phyloP scores from a whole-genome alignment of 768 basidiomycete species.

The Pilatotrama ljubarskyi region DNA sequence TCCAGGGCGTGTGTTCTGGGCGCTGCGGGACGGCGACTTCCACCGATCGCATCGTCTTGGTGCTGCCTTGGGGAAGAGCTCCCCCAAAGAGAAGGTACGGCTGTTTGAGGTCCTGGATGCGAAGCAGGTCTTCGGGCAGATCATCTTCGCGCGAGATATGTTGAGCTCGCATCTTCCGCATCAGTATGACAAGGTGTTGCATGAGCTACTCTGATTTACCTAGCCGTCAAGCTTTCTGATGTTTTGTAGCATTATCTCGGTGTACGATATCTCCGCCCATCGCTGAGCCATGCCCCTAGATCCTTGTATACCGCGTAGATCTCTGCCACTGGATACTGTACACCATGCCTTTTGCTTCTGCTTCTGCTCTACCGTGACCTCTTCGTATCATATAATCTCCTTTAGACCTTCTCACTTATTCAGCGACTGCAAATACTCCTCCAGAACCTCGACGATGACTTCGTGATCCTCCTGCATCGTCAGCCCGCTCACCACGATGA shows the following conservation, averaged over 20 bases:
- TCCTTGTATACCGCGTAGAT: not conserved
- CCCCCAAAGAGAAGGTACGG: slow-evolving; percentile 53
- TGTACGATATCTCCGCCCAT: slow-evolving; percentile 10
- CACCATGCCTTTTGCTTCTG: not conserved
- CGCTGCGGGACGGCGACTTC: slow-evolving; percentile 69
- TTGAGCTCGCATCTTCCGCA: slow-evolving; percentile 79
- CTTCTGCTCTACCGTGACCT: not conserved
- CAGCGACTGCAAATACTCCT: slow-evolving; percentile 21
- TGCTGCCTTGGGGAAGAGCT: slow-evolving; percentile 10
- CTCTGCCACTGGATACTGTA: not conserved
- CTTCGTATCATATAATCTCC: not conserved
- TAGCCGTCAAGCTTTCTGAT: not conserved
- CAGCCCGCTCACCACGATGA: slow-evolving; percentile 25
- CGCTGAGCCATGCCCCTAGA: not conserved
- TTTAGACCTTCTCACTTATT: not conserved
- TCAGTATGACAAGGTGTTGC: slow-evolving; percentile 74
- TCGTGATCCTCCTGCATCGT: slow-evolving; percentile 28
- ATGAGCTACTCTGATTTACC: slow-evolving; percentile 48
- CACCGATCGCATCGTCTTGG: slow-evolving; percentile 52
- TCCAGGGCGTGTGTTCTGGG: slow-evolving; percentile 79
- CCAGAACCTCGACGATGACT: slow-evolving; percentile 23
- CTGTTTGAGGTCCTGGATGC: slow-evolving; percentile 78
- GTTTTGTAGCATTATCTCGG: slow-evolving; percentile 13
- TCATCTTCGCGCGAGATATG: slow-evolving; percentile 84
- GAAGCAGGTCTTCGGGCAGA: slow-evolving; percentile 75